Base-by-base conservation (phyloP, 345 rosid genomes). In the Cardamine chenopodiifolia region DNA sequence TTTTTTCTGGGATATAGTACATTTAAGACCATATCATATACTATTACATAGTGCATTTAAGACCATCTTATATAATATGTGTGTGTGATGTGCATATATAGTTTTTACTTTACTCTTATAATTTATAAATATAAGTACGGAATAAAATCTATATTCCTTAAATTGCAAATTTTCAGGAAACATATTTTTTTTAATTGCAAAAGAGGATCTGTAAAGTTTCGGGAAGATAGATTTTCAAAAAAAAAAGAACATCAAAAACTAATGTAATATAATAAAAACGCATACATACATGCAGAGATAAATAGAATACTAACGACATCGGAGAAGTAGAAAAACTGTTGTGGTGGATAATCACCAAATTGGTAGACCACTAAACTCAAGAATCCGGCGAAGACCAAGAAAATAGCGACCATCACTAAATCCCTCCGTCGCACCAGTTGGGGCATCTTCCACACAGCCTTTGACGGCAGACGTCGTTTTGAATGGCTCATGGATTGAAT, bases 221-320 rank as follows among this genome's bases (percentile, higher is more conserved):
- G 13, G 3, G 0, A 26, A 28, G 8, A 29, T 3, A 15, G 4
- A 8, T 15, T 55, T 8, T 55, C 4, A 15, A 17, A 20, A 6
- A 20, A 3, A 42, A 23, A 44, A 8, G 2, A 25, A 13, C 10
- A 45, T 8, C 3, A 6, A 26, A 63, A 44, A 44, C n/a, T 22
- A 7, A 39, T 3, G 49, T 39, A 14, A 20, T 5, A 63, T 1
- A 8, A 1, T 4, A 8, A 45, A 26, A 18, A 40, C 2, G 7
- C 58, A 22, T 48, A 20, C 18, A 66, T 19, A 4, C 17, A 49
- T 15, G 23, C 26, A 63, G 4, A 47, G 20, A 49, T 65, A 28
- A 2, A 70, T 1, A 42, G 31, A 59, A 47, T 47, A 71, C 67
- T 59, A 31, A 71, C 66, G 48, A 59, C 26, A 37, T 59, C 67